Evolutionary conservation across 129 eudicot genomes (phyloP).

Genomic region (Glebionis coronaria): DNA sequence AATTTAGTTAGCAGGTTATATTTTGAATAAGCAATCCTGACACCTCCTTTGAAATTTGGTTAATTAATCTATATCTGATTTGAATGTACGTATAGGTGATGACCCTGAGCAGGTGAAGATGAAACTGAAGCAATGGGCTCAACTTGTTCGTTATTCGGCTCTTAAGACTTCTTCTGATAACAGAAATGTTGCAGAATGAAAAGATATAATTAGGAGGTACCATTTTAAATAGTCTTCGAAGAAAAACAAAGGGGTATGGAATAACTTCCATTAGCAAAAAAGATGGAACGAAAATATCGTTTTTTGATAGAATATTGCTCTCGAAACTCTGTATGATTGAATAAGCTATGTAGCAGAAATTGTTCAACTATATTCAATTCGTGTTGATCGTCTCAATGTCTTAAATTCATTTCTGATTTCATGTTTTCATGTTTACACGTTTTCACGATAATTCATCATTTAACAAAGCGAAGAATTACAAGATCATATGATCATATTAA

Average conservation of each 20-base stretch:
- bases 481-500: too few relatives aligned
- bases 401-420: too few relatives aligned
- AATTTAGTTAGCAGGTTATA: too few relatives aligned
- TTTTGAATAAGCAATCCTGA: too few relatives aligned
- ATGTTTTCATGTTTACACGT: too few relatives aligned
- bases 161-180: slow-evolving; percentile 31
- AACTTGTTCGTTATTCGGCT: slow-evolving; percentile 50
- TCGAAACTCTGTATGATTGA: slow-evolving; percentile 16
- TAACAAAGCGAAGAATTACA: too few relatives aligned
- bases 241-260: not conserved
- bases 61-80: not conserved
- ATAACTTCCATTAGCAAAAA: slow-evolving; percentile 12
- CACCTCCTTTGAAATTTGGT: too few relatives aligned
- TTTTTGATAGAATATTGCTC: slow-evolving; percentile 10
- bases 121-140: slow-evolving; percentile 60
- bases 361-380: too few relatives aligned
- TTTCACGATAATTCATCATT: too few relatives aligned
- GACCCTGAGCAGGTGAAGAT: slow-evolving; percentile 47
- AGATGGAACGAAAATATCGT: slow-evolving; percentile 23
- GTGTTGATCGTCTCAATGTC: too few relatives aligned
- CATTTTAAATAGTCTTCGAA: not conserved
- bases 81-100: slow-evolving; percentile 34
- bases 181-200: too few relatives aligned
- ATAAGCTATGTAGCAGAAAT: not conserved
- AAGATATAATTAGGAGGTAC: too few relatives aligned